phyloP scores from a whole-genome alignment of 2,329 filamentous ascomycete genomes.

The Thielaviopsis punctulata region DNA sequence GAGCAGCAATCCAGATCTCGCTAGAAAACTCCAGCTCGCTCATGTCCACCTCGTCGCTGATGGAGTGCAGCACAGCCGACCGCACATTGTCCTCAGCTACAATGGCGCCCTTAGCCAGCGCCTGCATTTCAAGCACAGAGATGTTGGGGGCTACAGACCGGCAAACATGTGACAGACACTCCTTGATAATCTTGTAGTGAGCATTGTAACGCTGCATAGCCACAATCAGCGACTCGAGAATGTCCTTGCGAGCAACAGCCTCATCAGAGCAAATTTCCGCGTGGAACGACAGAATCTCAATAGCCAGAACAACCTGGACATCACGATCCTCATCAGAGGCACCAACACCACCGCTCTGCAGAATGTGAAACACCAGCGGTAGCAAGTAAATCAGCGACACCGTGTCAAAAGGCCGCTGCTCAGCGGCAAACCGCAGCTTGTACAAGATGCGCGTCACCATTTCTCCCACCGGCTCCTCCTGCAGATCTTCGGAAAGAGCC shows the following conservation, averaged over 20 bases:
- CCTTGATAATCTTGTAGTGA: constrained; percentile 89
- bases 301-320: constrained; percentile 72
- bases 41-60: constrained; percentile 82
- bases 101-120: constrained; percentile 63
- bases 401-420: constrained; percentile 84
- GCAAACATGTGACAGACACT: constrained; percentile 75
- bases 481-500: constrained; percentile 52
- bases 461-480: constrained; percentile 65
- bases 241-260: constrained; percentile 56
- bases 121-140: constrained; percentile 48
- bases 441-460: constrained; percentile 82
- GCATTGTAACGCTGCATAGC: constrained; percentile 82
- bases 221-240: constrained; percentile 53
- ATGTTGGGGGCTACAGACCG: constrained; percentile 75
- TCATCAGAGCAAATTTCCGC: constrained; percentile 61
- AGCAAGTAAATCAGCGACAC: constrained; percentile 78
- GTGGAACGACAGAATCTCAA: constrained; percentile 82
- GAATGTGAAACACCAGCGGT: constrained; percentile 61
- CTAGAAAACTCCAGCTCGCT: constrained; percentile 72
- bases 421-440: constrained; percentile 72
- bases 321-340: constrained; percentile 61
- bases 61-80: constrained; percentile 71
- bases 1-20: constrained; percentile 83
- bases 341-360: constrained; percentile 65
- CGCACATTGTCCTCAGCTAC: constrained; percentile 66